Percentiles rank a stretch among this genome's conserved stretches.
Evolutionary conservation across 2,329 filamentous ascomycete species (phyloP).

Genomic region (Diaporthe citriasiana): DNA sequence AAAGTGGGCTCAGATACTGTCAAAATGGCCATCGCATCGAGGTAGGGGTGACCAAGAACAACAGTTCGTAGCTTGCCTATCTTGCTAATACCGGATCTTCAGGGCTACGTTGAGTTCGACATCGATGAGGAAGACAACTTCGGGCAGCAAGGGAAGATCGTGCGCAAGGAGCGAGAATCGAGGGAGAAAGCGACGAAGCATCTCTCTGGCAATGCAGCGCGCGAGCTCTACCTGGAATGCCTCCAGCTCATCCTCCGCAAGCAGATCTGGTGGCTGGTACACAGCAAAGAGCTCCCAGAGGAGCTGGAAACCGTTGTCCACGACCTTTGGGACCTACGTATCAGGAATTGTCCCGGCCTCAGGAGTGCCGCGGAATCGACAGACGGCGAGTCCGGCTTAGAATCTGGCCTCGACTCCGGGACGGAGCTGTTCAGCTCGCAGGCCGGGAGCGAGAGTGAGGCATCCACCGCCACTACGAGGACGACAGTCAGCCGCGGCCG

Average conservation of each 20-base stretch:
- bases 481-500: slow-evolving; percentile 52
- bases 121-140: slow-evolving; percentile 78
- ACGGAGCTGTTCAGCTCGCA: slow-evolving; percentile 71
- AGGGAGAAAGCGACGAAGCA: slow-evolving; percentile 68
- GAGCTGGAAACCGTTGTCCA: slow-evolving; percentile 85
- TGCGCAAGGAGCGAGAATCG: slow-evolving; percentile 70
- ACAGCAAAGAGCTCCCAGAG: slow-evolving; percentile 73
- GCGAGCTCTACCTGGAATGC: slow-evolving; percentile 84
- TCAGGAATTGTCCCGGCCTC: slow-evolving; percentile 68
- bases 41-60: slow-evolving; percentile 58
- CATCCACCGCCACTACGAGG: slow-evolving; percentile 48
- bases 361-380: slow-evolving; percentile 55
- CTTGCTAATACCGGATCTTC: slow-evolving; percentile 13
- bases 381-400: slow-evolving; percentile 49
- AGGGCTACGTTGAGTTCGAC: slow-evolving; percentile 70
- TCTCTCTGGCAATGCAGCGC: slow-evolving; percentile 76
- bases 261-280: slow-evolving; percentile 82
- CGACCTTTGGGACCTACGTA: slow-evolving; percentile 87
- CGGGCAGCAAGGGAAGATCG: slow-evolving; percentile 67
- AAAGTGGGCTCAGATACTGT: slow-evolving; percentile 85
- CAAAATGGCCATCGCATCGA: slow-evolving; percentile 84
- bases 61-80: not conserved
- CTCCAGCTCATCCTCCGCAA: slow-evolving; percentile 88
- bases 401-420: slow-evolving; percentile 49
- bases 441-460: slow-evolving; percentile 56